Evolutionary conservation across 371 early-diverging fungal species (phyloP).

Genomic region (Dichotomocladium elegans): DNA sequence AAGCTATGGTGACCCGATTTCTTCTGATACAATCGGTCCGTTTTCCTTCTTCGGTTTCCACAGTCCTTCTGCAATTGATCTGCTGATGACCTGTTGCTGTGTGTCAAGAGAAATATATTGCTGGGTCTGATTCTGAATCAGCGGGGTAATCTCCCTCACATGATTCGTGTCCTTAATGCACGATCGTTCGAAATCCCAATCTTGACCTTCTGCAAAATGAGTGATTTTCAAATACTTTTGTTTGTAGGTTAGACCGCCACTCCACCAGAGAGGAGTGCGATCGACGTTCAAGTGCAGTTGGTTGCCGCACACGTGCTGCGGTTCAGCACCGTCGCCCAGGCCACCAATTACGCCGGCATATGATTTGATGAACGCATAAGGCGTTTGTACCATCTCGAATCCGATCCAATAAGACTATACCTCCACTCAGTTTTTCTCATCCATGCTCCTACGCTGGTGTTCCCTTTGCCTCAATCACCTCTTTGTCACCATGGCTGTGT

Average conservation of each 20-base stretch:
- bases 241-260: conserved; percentile 47
- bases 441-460: not conserved
- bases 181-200: conserved; percentile 31
- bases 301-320: conserved; percentile 48
- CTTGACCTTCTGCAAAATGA: conserved; percentile 28
- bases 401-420: conserved; percentile 54
- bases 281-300: conserved; percentile 41
- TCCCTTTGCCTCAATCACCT: conserved; percentile 17
- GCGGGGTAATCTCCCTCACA: conserved; percentile 11
- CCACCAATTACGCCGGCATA: conserved; percentile 56
- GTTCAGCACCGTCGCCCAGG: conserved; percentile 38
- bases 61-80: conserved; percentile 6
- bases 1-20: too few species aligned
- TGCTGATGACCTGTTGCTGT: conserved; percentile 16
- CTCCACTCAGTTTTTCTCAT: not conserved
- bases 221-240: conserved; percentile 29
- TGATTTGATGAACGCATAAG: conserved; percentile 49
- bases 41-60: conserved; percentile 8
- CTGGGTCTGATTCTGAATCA: conserved; percentile 9
- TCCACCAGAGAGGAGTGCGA: conserved; percentile 46
- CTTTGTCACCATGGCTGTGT: conserved; percentile 54
- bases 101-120: conserved; percentile 14
- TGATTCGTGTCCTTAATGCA: conserved; percentile 26
- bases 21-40: too few species aligned
- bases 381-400: conserved; percentile 54